Evolutionary conservation across 2,329 filamentous ascomycete species (phyloP), one percentile per base, ranked within the genome.

Genomic region (Botrytis pseudocinerea): DNA sequence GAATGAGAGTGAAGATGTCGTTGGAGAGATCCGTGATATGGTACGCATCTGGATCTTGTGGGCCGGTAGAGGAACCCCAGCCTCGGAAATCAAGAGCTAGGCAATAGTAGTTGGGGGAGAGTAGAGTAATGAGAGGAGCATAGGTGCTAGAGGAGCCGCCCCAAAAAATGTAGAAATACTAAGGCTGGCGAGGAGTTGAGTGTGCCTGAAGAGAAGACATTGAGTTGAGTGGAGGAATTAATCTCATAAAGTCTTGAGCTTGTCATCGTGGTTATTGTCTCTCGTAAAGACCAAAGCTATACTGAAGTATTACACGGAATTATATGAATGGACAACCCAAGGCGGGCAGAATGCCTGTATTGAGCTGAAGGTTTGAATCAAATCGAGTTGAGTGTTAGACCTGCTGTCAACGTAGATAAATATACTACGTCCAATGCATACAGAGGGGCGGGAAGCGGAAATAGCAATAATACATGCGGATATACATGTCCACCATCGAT

Each of bases 81-180:
- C 82, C 82, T 10, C 81, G 81, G 32, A 83, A 79, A 73, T 82
- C 81, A 32, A 83, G 69, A 4, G 80, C 76, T 16, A 81, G 80
- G 10, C 76, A 77, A 42, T 79, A 79, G 0, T 69, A 12, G 1
- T 73, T 18, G 38, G 70, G 7, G 2, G 74, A 74, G 28, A 79
- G 73, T 54, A 75, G 57, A 5, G 73, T 66, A 10, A 74, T 73
- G 35, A 79, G 72, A 73, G 62, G 42, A 42, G 65, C 69, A 78
- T 80, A 83, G 10, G 81, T 83, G 1, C 73, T 73, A 14, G 80
- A 80, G 12, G 80, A 83, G 46, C 82, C 82, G 25, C 81, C 82
- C 81, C 80, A 83, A 77, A 77, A 82, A 83, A 72, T 84, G 82
- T 14, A 83, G 76, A 65, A 83, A 83, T 66, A 82, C 62, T 38